phyloP scores from a whole-genome alignment of 2,329 filamentous ascomycete species.

The Grosmannia huntii region DNA sequence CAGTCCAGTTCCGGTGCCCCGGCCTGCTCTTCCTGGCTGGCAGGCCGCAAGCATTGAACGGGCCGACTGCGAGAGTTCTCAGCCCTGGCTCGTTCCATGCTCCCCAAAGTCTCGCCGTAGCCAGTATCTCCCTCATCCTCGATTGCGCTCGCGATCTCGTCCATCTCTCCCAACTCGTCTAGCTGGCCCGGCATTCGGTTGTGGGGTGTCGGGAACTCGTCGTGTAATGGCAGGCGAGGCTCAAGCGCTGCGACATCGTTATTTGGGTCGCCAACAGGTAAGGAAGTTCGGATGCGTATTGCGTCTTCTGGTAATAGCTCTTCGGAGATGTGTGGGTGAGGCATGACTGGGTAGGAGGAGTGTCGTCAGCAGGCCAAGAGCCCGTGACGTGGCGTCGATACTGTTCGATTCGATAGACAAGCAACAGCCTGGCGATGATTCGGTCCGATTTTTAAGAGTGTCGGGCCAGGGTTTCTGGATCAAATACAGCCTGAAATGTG shows the following conservation, averaged over 20 bases:
- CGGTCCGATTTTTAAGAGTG: neutral
- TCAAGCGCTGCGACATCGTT: neutral
- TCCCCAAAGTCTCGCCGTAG: neutral
- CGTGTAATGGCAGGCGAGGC: neutral
- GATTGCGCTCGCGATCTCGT: neutral
- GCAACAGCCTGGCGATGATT: neutral
- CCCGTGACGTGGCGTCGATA: neutral
- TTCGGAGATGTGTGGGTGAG: neutral
- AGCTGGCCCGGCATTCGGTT: neutral
- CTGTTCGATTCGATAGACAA: neutral
- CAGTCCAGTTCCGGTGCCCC: conserved; percentile 17
- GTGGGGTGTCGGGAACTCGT: neutral
- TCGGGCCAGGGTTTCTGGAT: neutral
- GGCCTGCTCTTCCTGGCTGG: neutral
- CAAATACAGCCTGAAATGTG: neutral
- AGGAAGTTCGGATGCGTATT: neutral
- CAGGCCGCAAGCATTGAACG: neutral
- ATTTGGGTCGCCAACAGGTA: neutral
- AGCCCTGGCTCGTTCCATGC: neutral
- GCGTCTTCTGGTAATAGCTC: neutral
- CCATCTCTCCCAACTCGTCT: neutral
- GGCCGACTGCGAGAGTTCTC: neutral
- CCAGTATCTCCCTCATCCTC: neutral
- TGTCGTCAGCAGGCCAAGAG: neutral
- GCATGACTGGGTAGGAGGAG: neutral